Evolutionary conservation across 2,329 filamentous ascomycete species (phyloP).

Genomic region (Ophiostoma sp.): DNA sequence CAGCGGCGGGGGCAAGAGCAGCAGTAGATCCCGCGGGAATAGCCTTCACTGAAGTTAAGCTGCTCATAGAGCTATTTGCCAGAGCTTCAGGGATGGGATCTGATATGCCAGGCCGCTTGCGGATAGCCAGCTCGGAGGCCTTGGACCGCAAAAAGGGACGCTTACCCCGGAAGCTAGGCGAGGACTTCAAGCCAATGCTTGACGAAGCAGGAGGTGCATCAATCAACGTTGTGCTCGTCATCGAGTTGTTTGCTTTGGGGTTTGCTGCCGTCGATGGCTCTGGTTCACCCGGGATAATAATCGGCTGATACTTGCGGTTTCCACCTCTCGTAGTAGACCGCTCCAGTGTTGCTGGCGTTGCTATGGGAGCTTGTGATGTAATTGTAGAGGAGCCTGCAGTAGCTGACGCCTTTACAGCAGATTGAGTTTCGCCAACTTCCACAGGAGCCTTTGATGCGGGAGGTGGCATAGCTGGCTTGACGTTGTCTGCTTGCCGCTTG

Average conservation of each 20-base stretch:
- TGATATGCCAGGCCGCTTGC: constrained; percentile 15
- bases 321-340: constrained; percentile 35
- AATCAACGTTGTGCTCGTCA: background rate
- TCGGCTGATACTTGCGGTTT: constrained; percentile 42
- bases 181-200: background rate
- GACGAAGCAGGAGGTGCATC: background rate
- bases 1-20: background rate
- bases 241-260: background rate
- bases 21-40: background rate
- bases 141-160: constrained; percentile 26
- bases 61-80: background rate
- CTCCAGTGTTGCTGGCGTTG: constrained; percentile 18
- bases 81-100: background rate
- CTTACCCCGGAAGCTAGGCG: background rate
- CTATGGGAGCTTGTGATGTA: background rate
- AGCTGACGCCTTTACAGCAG: background rate
- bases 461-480: constrained; percentile 7
- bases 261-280: constrained; percentile 16
- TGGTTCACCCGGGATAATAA: constrained; percentile 33
- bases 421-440: background rate
- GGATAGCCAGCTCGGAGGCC: constrained; percentile 25
- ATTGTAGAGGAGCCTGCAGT: background rate
- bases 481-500: constrained; percentile 37
- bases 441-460: background rate
- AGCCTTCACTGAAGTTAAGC: background rate